Conservation (phyloP, 106 monocot genomes). For the Phalaenopsis aphrodite region DNA sequence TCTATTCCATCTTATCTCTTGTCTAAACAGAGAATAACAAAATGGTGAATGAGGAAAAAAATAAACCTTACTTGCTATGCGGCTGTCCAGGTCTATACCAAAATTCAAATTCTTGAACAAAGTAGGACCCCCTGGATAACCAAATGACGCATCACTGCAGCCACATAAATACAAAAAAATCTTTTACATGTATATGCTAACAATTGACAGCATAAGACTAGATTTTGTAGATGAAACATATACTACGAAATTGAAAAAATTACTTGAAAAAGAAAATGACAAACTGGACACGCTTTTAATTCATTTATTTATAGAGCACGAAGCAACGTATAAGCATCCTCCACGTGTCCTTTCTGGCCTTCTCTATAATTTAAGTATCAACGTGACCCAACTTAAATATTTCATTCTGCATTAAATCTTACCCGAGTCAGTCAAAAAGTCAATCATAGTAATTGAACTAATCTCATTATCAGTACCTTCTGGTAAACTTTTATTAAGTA, state of each 20-base stretch:
- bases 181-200: not conserved
- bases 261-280: not conserved
- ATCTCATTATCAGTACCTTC: not conserved
- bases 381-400: not conserved
- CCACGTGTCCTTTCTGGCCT: not conserved
- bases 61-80: slow-evolving; percentile 81
- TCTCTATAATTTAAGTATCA: not conserved
- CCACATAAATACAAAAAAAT: slow-evolving; percentile 7
- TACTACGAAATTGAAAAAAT: not conserved
- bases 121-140: slow-evolving; percentile 92
- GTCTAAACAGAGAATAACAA: not conserved
- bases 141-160: slow-evolving; percentile 97
- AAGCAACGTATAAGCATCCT: not conserved
- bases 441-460: not conserved
- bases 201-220: not conserved
- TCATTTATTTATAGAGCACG: not conserved
- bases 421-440: not conserved
- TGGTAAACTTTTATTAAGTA: not conserved
- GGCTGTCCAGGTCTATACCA: slow-evolving; percentile 97
- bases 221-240: not conserved
- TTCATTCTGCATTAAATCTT: not conserved
- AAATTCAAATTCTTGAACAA: slow-evolving; percentile 99
- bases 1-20: not conserved
- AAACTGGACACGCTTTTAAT: not conserved
- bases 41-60: slow-evolving; percentile 2